phyloP scores from a whole-genome alignment of 2,329 filamentous ascomycete species.

The Gremmenia infestans region DNA sequence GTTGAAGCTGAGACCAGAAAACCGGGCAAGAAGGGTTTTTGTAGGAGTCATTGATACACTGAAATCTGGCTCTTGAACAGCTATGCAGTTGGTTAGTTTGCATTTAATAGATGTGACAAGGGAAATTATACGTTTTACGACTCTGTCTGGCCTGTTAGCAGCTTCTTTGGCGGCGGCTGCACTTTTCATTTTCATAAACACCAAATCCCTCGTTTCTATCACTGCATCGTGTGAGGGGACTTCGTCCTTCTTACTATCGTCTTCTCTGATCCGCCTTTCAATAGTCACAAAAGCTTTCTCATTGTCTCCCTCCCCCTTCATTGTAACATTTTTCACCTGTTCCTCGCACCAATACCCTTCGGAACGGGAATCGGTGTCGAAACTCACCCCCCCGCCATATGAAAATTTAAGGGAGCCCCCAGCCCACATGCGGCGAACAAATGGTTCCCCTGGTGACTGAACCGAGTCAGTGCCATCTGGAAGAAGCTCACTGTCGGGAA shows the following conservation, averaged over 20 bases:
- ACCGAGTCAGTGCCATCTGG: constrained; percentile 79
- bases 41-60: constrained; percentile 60
- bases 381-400: too few species aligned
- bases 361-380: constrained; percentile 18
- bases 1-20: constrained; percentile 88
- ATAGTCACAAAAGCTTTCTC: constrained; percentile 31
- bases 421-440: constrained; percentile 80
- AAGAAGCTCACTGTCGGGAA: constrained; percentile 57
- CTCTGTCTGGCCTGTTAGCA: constrained; percentile 12
- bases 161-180: constrained; percentile 13
- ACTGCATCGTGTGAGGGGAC: constrained; percentile 30
- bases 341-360: constrained; percentile 35
- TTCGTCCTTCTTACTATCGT: constrained; percentile 20
- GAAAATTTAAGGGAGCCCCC: constrained; percentile 64
- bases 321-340: constrained; percentile 39
- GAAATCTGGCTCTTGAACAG: constrained; percentile 41
- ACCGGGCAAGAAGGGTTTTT: constrained; percentile 74
- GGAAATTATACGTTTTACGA: constrained; percentile 24
- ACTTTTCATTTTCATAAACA: constrained; percentile 52
- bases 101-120: neutral
- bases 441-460: constrained; percentile 69
- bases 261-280: constrained; percentile 22
- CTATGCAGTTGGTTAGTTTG: constrained; percentile 13
- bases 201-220: constrained; percentile 55
- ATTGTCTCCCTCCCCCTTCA: constrained; percentile 22